A percentile compares a stretch with the other conserved stretches of the same genome.
phyloP scores from a whole-genome alignment of 2,329 filamentous ascomycete species.

The Trichoderma sp. region DNA sequence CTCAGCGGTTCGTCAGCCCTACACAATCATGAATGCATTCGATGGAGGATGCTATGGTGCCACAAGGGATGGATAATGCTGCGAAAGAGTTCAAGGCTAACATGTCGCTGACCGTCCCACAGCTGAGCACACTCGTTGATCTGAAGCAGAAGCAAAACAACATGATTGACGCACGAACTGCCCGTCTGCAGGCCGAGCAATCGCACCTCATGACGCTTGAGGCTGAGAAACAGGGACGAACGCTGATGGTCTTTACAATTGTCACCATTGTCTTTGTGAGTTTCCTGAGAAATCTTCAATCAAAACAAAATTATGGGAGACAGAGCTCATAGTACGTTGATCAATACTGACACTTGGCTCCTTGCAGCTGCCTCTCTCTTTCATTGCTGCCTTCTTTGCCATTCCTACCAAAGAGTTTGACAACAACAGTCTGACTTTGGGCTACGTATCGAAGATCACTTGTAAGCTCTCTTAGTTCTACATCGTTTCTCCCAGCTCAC shows the following conservation, averaged over 20 bases:
- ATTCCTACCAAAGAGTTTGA: not conserved
- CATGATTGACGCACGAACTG: not conserved
- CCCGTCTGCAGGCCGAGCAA: not conserved
- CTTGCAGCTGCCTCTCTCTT: not conserved
- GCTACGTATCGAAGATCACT: not conserved
- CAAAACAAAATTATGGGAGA: too few relatives aligned
- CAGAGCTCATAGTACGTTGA: rapidly evolving
- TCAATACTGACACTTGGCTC: not conserved
- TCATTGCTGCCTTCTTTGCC: constrained; percentile 8
- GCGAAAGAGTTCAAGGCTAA: not conserved
- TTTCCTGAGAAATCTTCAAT: rapidly evolving
- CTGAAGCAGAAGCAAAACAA: constrained; percentile 7
- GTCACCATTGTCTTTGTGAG: constrained; percentile 1
- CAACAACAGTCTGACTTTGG: not conserved
- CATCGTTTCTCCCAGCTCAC: too few relatives aligned
- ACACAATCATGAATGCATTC: not conserved
- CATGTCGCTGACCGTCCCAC: too few relatives aligned
- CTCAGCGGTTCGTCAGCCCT: not conserved
- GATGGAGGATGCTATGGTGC: too few relatives aligned
- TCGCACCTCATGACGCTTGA: not conserved
- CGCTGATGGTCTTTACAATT: not conserved
- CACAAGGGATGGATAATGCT: not conserved
- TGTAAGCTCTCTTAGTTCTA: not conserved
- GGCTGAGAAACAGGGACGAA: not conserved
- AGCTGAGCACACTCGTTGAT: not conserved